Conservation (phyloP, 2,329 filamentous ascomycete genomes). For the Sarocladiaceae sp. region DNA sequence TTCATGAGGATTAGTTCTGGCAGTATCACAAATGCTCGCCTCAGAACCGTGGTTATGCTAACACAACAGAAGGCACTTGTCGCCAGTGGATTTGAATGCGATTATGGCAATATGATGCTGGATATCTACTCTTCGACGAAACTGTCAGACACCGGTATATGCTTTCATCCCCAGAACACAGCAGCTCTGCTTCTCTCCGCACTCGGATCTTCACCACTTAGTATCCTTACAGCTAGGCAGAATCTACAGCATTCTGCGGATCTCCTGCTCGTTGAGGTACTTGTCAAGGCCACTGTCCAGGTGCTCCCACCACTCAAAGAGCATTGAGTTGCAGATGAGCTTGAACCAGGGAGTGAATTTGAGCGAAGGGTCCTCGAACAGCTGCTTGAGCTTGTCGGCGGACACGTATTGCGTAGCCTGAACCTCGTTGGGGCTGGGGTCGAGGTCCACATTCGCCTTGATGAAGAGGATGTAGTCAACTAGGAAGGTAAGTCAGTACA, state of each 20-base stretch:
- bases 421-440: constrained; percentile 83
- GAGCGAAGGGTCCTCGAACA: constrained; percentile 74
- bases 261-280: constrained; percentile 79
- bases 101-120: neutral
- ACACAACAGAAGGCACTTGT: too few relatives aligned
- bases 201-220: too few relatives aligned
- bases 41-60: too few relatives aligned
- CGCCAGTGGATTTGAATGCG: too few relatives aligned
- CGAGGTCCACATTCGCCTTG: constrained; percentile 80
- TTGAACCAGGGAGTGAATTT: constrained; percentile 99
- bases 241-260: constrained; percentile 67
- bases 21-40: too few relatives aligned
- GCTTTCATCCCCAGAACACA: neutral
- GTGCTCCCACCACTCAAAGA: constrained; percentile 95
- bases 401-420: constrained; percentile 79
- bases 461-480: constrained; percentile 99
- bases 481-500: constrained; percentile 27
- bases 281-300: constrained; percentile 75
- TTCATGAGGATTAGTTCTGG: too few relatives aligned
- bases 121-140: constrained; percentile 4
- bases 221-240: too few relatives aligned
- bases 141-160: neutral
- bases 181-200: too few relatives aligned
- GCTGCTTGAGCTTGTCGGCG: constrained; percentile 71
- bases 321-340: constrained; percentile 94